These are phyloP conservation scores for Galeopsis tetrahit DNA, from an alignment of 257 asterid genomes.

Conservation along the genomic window DNA sequence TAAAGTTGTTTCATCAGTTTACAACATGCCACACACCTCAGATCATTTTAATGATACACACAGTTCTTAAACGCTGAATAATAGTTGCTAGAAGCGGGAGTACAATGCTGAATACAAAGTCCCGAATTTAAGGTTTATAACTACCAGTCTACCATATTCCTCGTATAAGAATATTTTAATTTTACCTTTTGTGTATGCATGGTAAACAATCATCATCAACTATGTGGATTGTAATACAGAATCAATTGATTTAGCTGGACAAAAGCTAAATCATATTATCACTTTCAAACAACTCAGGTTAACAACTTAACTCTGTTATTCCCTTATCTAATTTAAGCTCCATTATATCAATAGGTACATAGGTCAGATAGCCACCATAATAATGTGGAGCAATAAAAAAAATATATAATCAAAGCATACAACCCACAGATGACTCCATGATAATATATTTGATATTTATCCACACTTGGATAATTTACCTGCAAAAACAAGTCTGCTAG, in stretches of 20 bases:
- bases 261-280: constrained; percentile 4
- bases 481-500: constrained; percentile 88
- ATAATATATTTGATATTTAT: constrained; percentile 11
- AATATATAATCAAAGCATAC: constrained; percentile 20
- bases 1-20: background rate
- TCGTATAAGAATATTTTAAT: background rate
- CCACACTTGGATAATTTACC: constrained; percentile 43
- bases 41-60: background rate
- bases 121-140: background rate
- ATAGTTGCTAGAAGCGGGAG: constrained; percentile 5
- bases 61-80: constrained; percentile 5
- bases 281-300: constrained; percentile 15
- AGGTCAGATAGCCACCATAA: constrained; percentile 12
- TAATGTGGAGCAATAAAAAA: background rate
- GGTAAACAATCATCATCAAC: constrained; percentile 1
- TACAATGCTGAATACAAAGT: constrained; percentile 5
- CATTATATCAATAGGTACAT: background rate
- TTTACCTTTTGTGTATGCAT: background rate
- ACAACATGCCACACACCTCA: background rate
- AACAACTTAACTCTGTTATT: background rate
- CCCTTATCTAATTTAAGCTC: background rate
- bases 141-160: constrained; percentile 14
- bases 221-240: constrained; percentile 3
- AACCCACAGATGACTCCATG: constrained; percentile 14
- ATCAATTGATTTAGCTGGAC: constrained; percentile 3